Evolutionary conservation across 495 filamentous ascomycete genomes (phyloP).

Genomic region (Lentithecium fluviatile): DNA sequence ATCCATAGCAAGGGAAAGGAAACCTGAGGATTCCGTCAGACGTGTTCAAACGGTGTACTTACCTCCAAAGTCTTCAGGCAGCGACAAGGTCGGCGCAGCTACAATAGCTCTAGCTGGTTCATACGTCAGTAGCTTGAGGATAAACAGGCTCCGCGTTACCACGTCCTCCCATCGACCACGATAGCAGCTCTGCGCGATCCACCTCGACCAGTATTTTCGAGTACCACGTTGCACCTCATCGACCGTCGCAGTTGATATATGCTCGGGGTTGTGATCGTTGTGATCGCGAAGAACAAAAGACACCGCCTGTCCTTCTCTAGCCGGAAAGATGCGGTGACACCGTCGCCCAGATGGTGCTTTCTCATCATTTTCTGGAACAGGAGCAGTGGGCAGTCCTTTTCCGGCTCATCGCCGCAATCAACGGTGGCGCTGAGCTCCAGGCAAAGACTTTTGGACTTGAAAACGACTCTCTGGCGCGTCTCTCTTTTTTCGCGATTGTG

Average conservation of each 20-base stretch:
- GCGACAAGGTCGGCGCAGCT: constrained; percentile 61
- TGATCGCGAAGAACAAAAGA: constrained; percentile 65
- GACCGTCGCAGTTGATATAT: constrained; percentile 44
- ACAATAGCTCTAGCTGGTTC: constrained; percentile 59
- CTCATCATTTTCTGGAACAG: constrained; percentile 2
- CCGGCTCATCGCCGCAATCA: constrained; percentile 55
- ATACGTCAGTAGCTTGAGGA: constrained; percentile 71
- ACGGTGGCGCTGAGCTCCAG: constrained; percentile 66
- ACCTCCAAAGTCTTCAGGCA: constrained; percentile 71
- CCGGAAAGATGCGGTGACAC: constrained; percentile 57
- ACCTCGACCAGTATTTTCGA: constrained; percentile 66
- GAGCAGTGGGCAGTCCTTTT: constrained; percentile 50
- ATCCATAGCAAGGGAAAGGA: too few relatives aligned
- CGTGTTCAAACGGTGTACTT: too few relatives aligned
- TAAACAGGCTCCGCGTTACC: constrained; percentile 64
- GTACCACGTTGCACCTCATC: constrained; percentile 63
- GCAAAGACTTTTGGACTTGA: constrained; percentile 55
- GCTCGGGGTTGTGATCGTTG: constrained; percentile 38
- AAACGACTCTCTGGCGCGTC: constrained; percentile 56
- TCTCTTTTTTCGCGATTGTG: constrained; percentile 38
- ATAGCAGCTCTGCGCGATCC: constrained; percentile 66
- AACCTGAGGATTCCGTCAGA: too few relatives aligned
- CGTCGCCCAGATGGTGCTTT: constrained; percentile 50
- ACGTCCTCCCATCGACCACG: constrained; percentile 70
- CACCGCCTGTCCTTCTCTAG: constrained; percentile 64